Conservation (phyloP, 176 grass and related monocot species). For the Phragmites australis region DNA sequence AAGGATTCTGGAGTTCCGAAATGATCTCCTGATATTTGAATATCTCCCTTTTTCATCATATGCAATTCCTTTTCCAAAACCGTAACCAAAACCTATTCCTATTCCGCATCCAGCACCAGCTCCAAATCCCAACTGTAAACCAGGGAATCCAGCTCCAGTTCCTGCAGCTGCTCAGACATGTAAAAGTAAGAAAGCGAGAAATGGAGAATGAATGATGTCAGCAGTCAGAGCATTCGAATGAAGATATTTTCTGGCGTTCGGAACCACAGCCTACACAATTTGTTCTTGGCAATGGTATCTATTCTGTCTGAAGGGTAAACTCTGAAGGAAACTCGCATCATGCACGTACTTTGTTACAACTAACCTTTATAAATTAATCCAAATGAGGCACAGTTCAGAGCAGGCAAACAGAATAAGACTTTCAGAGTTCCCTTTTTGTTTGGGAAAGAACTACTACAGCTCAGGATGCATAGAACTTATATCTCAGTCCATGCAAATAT, state of each 20-base stretch:
- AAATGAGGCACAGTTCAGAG: too few relatives aligned
- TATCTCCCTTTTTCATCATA: conserved; percentile 75
- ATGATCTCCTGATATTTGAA: conserved; percentile 76
- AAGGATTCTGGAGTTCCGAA: conserved; percentile 48
- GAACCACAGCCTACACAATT: not conserved
- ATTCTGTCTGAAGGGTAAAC: not conserved
- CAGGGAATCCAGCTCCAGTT: conserved; percentile 82
- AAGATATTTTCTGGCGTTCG: not conserved
- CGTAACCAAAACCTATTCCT: conserved; percentile 91
- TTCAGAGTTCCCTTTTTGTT: too few relatives aligned
- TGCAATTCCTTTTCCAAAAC: conserved; percentile 79
- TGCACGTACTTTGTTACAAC: not conserved
- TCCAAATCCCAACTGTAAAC: conserved; percentile 78
- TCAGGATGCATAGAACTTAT: too few relatives aligned
- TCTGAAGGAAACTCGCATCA: not conserved
- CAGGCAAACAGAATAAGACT: too few relatives aligned
- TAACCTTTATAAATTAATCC: too few relatives aligned
- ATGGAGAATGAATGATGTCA: not conserved
- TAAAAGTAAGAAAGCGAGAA: conserved; percentile 24
- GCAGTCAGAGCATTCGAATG: not conserved
- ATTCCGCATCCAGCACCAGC: conserved; percentile 85
- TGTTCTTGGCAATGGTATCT: conserved; percentile 3
- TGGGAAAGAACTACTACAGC: too few relatives aligned
- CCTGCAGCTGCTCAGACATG: conserved; percentile 62
- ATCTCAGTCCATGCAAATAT: too few relatives aligned